Evolutionary conservation across 2,329 filamentous ascomycete species (phyloP).

Genomic region (Colletotrichum sp.): DNA sequence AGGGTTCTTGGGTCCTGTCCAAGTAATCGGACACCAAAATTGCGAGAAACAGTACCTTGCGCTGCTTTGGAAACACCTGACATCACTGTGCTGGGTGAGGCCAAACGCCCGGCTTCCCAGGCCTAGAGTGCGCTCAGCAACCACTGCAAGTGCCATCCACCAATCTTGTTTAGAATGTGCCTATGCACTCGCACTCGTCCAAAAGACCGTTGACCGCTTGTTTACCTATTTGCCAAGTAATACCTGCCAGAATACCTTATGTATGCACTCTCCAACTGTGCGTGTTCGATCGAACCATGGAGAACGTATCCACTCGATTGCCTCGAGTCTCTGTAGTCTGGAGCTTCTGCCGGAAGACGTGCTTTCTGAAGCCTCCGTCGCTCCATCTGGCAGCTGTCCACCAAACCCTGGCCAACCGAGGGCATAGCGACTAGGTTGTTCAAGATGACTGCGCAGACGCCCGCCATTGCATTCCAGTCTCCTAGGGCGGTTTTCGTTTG

Average conservation of each 20-base stretch:
- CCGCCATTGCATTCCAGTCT: not conserved
- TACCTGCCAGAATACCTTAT: not conserved
- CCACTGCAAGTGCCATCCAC: not conserved
- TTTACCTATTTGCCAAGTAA: not conserved
- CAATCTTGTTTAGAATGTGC: not conserved
- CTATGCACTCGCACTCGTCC: not conserved
- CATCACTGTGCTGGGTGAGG: constrained; percentile 4
- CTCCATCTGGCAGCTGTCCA: not conserved
- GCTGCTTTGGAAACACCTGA: not conserved
- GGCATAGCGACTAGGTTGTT: not conserved
- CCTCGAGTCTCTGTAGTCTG: not conserved
- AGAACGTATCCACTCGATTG: not conserved
- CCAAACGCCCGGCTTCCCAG: not conserved
- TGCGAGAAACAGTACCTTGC: not conserved
- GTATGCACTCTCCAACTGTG: not conserved
- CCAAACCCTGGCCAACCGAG: not conserved
- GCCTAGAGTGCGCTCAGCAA: not conserved
- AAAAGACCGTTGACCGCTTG: not conserved
- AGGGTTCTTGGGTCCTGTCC: not conserved
- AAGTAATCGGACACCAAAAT: not conserved
- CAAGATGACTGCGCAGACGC: not conserved
- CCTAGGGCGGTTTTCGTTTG: not conserved
- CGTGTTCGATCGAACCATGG: not conserved
- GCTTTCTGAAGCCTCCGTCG: not conserved
- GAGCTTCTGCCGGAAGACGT: not conserved